Base-by-base conservation (phyloP, 805 yeast genomes). In the Spathaspora girioi region DNA sequence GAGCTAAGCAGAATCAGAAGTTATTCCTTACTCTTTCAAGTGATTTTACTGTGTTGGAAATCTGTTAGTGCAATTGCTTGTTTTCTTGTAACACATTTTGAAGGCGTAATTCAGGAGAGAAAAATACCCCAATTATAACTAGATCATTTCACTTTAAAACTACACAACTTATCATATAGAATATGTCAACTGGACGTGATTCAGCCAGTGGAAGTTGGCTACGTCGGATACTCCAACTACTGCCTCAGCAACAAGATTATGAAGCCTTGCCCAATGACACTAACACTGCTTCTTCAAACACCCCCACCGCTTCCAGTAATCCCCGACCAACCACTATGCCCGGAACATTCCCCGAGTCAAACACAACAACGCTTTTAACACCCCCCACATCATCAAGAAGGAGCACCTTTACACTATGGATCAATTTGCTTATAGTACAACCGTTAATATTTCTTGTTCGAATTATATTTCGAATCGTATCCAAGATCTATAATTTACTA, bases 371-470 rank as follows among this genome's bases (percentile, higher is more conserved):
- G 5, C 40, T 35, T 4, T 15, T 35, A 23, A 23, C 26, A 14
- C 15, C 40, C 14, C 18, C 18, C 3, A 3, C 15, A 35, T 4
- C 15, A 3, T 6, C 40, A 35, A 35, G 40, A 35, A n/a, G 7
- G 9, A 35, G 14, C 17, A 35, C 3, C 2, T 15, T 35, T 35
- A 35, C 15, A 14, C 11, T n/a, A 3, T 35, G 40, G 40, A 12
- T 51, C 5, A 49, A 47, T 19, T 54, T 51, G 41, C 10, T 55
- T 2, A 49, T 67, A 12, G 52, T 64, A 19, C 65, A 62, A 47
- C 72, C 73, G 2, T 46, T 68, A 3, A 57, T 65, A 11, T 40
- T 64, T n/a, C 23, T 62, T 6, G 19, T 69, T 8, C 55, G 63
- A 32, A 44, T 68, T 7, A 17, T 56, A 10, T 61, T 66, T 43